phyloP scores from a whole-genome alignment of 176 grass and related monocot genomes.

The Rhynchospora pubera region DNA sequence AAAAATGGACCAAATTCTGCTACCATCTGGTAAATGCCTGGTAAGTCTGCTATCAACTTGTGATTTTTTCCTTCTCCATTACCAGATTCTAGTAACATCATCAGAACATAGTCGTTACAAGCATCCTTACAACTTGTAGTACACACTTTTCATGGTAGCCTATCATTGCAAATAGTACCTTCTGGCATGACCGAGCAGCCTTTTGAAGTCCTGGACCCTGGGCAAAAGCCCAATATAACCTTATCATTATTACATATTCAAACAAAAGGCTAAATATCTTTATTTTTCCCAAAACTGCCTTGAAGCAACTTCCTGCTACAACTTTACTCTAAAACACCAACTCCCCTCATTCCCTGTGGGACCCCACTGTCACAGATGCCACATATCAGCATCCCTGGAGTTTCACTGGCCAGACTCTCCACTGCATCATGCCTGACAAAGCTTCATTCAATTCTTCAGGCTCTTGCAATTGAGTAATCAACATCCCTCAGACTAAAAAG shows the following conservation, averaged over 20 bases:
- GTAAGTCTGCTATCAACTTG: conserved; percentile 35
- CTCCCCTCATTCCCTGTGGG: not conserved
- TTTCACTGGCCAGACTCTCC: not conserved
- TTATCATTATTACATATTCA: not conserved
- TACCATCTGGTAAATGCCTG: conserved; percentile 75
- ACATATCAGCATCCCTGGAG: not conserved
- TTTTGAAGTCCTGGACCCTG: not conserved
- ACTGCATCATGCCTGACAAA: not conserved
- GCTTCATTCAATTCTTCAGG: not conserved
- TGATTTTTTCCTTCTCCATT: not conserved
- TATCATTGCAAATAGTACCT: not conserved
- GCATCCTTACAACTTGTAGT: not conserved
- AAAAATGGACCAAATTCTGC: conserved; percentile 52
- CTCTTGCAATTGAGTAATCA: not conserved
- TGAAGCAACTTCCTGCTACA: not conserved
- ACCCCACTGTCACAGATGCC: not conserved
- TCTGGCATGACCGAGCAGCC: not conserved
- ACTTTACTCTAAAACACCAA: not conserved
- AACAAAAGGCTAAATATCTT: not conserved
- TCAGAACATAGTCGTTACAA: not conserved
- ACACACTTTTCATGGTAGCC: not conserved
- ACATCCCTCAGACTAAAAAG: not conserved
- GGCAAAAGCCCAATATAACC: not conserved
- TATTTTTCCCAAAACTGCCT: not conserved
- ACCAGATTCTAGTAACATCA: not conserved